A percentile compares a stretch with the other conserved stretches of the same genome.
These are phyloP conservation scores for Emericellopsis atlantica DNA, from an alignment of 2,329 filamentous ascomycete species.

Conservation along the genomic window DNA sequence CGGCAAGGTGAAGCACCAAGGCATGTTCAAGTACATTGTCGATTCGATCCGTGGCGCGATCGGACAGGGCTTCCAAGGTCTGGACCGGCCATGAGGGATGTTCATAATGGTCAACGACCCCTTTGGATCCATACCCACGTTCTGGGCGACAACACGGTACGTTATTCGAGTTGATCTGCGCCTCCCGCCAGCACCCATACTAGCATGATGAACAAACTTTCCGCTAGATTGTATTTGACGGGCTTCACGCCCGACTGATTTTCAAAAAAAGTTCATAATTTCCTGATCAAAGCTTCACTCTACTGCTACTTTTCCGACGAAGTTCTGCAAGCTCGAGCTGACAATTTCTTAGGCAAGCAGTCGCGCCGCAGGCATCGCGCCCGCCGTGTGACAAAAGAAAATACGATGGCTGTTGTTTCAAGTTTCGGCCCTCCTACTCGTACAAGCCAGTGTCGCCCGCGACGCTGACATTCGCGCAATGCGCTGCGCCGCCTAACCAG, in stretches of 20 bases:
- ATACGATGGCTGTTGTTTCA: too few relatives aligned
- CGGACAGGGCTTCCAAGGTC: slow-evolving; percentile 16
- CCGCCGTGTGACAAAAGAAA: too few relatives aligned
- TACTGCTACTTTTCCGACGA: too few relatives aligned
- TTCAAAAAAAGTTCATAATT: slow-evolving; percentile 14
- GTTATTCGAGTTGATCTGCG: slow-evolving; percentile 5
- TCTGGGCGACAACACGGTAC: too few relatives aligned
- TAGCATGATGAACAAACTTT: slow-evolving; percentile 24
- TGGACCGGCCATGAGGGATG: slow-evolving; percentile 1
- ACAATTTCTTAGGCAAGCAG: too few relatives aligned
- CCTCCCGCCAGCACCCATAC: slow-evolving; percentile 1
- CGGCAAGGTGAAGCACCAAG: slow-evolving; percentile 41
- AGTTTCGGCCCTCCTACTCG: too few relatives aligned
- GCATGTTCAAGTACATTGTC: slow-evolving; percentile 54
- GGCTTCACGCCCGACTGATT: slow-evolving; percentile 19
- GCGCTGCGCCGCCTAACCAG: too few relatives aligned
- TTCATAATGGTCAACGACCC: background rate
- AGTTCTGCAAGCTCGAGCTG: too few relatives aligned
- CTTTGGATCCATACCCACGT: too few relatives aligned
- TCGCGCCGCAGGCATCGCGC: too few relatives aligned
- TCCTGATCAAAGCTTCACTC: slow-evolving; percentile 10
- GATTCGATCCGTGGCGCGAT: slow-evolving; percentile 43
- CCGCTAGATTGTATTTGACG: slow-evolving; percentile 38
- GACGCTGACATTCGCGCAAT: too few relatives aligned
- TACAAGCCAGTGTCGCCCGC: too few relatives aligned